A percentile compares a stretch with the other conserved stretches of the same genome.
These are phyloP conservation scores for Bonia amplexicaulis DNA, from an alignment of 176 grass and related monocot species.

Conservation along the genomic window DNA sequence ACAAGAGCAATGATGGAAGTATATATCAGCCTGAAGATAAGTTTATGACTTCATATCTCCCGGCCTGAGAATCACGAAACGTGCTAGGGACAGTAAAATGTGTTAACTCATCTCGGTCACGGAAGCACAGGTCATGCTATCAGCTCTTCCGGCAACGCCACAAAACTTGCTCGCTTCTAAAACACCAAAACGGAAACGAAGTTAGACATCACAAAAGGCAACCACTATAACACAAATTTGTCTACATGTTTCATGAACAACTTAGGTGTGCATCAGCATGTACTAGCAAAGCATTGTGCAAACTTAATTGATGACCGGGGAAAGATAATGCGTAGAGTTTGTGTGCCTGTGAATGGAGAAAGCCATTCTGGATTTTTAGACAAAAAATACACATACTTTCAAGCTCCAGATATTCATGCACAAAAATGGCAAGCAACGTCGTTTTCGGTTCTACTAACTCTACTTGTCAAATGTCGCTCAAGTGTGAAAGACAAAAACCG, in stretches of 20 bases:
- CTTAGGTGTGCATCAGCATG: neutral
- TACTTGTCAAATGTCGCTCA: neutral
- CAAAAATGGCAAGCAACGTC: neutral
- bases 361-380: neutral
- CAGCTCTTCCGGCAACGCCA: constrained; percentile 53
- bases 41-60: constrained; percentile 43
- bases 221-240: neutral
- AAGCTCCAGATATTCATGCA: neutral
- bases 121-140: constrained; percentile 29
- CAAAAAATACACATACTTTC: neutral
- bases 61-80: constrained; percentile 25
- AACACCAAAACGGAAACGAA: constrained; percentile 5
- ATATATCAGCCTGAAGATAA: constrained; percentile 27
- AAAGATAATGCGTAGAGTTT: neutral
- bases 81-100: constrained; percentile 22
- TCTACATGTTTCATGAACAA: neutral
- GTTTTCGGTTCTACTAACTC: neutral
- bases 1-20: constrained; percentile 4
- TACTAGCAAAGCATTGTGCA: neutral
- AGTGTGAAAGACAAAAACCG: neutral
- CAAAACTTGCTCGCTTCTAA: constrained; percentile 52
- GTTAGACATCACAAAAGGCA: neutral
- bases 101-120: constrained; percentile 18
- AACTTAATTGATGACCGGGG: neutral
- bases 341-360: neutral